Evolutionary conservation across 352 stramenopile species (phyloP), one percentile per base, ranked within the genome.

Genomic region (Lagenidium giganteum): DNA sequence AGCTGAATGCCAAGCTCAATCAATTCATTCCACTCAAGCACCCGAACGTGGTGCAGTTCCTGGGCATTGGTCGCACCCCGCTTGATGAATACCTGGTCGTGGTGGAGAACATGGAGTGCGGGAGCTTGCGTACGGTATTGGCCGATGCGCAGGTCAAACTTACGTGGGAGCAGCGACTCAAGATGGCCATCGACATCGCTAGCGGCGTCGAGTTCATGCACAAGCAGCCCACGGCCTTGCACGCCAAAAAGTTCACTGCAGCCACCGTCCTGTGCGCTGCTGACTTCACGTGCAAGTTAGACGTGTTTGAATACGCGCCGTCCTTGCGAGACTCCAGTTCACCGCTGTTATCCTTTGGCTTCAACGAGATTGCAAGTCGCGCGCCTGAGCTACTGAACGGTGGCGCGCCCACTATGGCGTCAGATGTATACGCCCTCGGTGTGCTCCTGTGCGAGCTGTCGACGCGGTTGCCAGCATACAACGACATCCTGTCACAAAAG

Each of bases 391-490:
- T 85, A 21, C 64, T 85, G 11, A 55, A 47, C 12, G 67, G 69
- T 7, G 64, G 65, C 0, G 42, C 67, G 11, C 35, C 67, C 20
- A 78, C 72, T n/a, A 21, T 29, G 9, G 61, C 67, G 22, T 68
- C 72, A 7, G 64, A 85, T 29, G 56, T 85, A 13, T 85, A 85
- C 22, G 67, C 70, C 12, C 52, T 85, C 29, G 72, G 72, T 36
- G 59, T 81, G 26, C 68, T 85, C 58, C 62, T 85, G 23, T 85
- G 70, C 36, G 72, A 83, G 51, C 67, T 85, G 24, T 82, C 72
- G 48, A 52, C 47, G 27, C 66, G 67, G 5, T 47, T 46, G 11
- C 62, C 64, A 36, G 42, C 77, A 22, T 84, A 74, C 30, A 39
- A 70, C 22, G 42, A 64, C 22, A 42, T 77, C 16, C 41, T 56